These are phyloP conservation scores for Astrothelium macrocarpum DNA, from an alignment of 495 filamentous ascomycete species.

Conservation along the genomic window DNA sequence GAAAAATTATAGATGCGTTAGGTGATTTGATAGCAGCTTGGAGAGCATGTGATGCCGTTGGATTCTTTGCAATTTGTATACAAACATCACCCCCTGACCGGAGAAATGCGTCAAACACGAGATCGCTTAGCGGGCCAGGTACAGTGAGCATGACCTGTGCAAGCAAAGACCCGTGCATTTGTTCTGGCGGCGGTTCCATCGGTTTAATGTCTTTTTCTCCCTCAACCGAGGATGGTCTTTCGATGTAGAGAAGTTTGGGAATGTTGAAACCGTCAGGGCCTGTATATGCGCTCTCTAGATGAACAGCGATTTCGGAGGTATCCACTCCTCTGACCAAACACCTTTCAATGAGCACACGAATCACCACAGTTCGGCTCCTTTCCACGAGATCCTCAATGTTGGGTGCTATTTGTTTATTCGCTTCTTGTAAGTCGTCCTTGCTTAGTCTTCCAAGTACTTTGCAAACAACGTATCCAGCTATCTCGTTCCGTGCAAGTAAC, in stretches of 20 bases:
- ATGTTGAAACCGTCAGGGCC: constrained; percentile 30
- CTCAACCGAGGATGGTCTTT: constrained; percentile 22
- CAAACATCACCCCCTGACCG: constrained; percentile 32
- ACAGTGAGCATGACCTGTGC: constrained; percentile 55
- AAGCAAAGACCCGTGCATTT: constrained; percentile 54
- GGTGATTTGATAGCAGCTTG: constrained; percentile 55
- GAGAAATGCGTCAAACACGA: constrained; percentile 49
- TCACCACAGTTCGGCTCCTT: constrained; percentile 61
- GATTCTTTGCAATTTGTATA: constrained; percentile 46
- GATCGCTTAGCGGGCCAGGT: constrained; percentile 45
- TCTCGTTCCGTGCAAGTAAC: constrained; percentile 74
- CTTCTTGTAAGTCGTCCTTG: constrained; percentile 68
- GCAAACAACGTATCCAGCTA: constrained; percentile 75
- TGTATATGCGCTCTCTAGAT: constrained; percentile 50
- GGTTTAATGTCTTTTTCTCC: constrained; percentile 12
- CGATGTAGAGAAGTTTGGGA: constrained; percentile 40
- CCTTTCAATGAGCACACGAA: constrained; percentile 74
- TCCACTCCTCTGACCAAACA: constrained; percentile 59
- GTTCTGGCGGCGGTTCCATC: constrained; percentile 32
- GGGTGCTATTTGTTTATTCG: constrained; percentile 56
- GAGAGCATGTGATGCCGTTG: constrained; percentile 57
- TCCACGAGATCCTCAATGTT: constrained; percentile 61
- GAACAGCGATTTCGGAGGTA: constrained; percentile 48
- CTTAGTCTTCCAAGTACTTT: constrained; percentile 69
- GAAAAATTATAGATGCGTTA: constrained; percentile 48